Conservation (phyloP, 2,329 filamentous ascomycete genomes). For the Verticillium nubilum region DNA sequence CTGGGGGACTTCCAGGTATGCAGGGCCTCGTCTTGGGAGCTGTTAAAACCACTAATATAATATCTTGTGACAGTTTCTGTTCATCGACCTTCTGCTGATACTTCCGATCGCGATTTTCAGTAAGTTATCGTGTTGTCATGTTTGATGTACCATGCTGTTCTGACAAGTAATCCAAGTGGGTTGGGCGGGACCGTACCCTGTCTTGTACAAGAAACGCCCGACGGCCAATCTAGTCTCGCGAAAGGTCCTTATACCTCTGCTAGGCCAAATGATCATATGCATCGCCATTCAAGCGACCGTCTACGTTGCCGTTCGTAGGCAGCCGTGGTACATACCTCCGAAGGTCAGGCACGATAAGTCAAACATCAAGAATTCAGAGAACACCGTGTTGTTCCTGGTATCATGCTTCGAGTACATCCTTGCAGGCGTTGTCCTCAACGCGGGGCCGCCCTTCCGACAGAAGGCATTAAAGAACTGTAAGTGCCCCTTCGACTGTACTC, state of each 20-base stretch:
- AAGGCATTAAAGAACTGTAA: constrained; percentile 72
- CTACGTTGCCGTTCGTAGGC: constrained; percentile 68
- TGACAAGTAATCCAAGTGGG: constrained; percentile 56
- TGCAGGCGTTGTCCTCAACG: constrained; percentile 80
- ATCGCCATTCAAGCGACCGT: constrained; percentile 70
- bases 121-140: constrained; percentile 30
- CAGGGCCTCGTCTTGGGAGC: not conserved
- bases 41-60: not conserved
- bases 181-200: constrained; percentile 81
- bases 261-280: constrained; percentile 83
- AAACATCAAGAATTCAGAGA: constrained; percentile 87
- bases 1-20: constrained; percentile 84
- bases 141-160: not conserved
- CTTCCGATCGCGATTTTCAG: constrained; percentile 94
- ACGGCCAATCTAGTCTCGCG: constrained; percentile 88
- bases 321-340: constrained; percentile 85
- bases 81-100: constrained; percentile 89
- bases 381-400: constrained; percentile 82
- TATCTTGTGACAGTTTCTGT: constrained; percentile 61
- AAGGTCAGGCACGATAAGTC: constrained; percentile 70
- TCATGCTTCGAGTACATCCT: constrained; percentile 95
- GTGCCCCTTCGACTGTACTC: constrained; percentile 22
- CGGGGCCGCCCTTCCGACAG: constrained; percentile 86
- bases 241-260: constrained; percentile 82
- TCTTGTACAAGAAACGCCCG: constrained; percentile 76